A percentile compares a stretch with the other conserved stretches of the same genome.
These are phyloP conservation scores for Coemansia sp. DNA, from an alignment of 192 early-diverging fungal species.

Conservation along the genomic window DNA sequence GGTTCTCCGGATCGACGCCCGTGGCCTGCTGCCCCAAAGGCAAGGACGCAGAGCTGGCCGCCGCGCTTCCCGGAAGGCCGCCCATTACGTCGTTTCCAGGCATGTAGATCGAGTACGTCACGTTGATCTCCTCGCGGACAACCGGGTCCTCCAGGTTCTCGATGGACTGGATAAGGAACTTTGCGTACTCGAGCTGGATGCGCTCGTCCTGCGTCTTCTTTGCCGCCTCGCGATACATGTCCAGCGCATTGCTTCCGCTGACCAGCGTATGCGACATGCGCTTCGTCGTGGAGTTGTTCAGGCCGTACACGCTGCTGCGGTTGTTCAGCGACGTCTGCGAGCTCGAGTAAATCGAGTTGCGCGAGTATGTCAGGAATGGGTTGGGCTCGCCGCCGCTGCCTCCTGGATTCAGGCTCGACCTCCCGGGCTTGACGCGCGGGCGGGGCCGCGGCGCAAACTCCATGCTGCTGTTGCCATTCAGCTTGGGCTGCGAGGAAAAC, in stretches of 20 bases:
- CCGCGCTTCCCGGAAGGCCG: conserved; percentile 21
- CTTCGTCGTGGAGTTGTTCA: conserved; percentile 27
- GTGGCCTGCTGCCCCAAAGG: conserved; percentile 49
- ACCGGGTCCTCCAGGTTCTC: conserved; percentile 51
- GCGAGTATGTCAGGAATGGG: conserved; percentile 51
- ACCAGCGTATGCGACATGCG: conserved; percentile 54
- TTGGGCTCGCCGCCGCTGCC: conserved; percentile 31
- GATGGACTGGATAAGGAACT: conserved; percentile 70
- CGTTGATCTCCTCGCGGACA: conserved; percentile 48
- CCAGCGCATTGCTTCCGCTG: conserved; percentile 53
- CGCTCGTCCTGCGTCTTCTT: conserved; percentile 71
- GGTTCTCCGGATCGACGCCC: conserved; percentile 43
- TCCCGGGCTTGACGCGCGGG: conserved; percentile 38
- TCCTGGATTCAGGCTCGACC: conserved; percentile 20
- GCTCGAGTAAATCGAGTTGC: conserved; percentile 55
- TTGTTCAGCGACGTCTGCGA: conserved; percentile 45
- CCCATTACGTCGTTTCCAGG: conserved; percentile 31
- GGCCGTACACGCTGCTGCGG: conserved; percentile 46
- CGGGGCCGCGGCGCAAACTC: conserved; percentile 33
- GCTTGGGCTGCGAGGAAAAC: conserved; percentile 42
- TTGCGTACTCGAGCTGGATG: conserved; percentile 72
- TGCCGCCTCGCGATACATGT: conserved; percentile 73
- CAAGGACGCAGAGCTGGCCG: conserved; percentile 43
- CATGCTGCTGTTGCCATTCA: conserved; percentile 16
- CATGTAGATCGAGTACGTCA: conserved; percentile 52